A percentile compares a stretch with the other conserved stretches of the same genome.
These are phyloP conservation scores for Sporothrix curviconia DNA, from an alignment of 2,329 filamentous ascomycete genomes.

Conservation along the genomic window DNA sequence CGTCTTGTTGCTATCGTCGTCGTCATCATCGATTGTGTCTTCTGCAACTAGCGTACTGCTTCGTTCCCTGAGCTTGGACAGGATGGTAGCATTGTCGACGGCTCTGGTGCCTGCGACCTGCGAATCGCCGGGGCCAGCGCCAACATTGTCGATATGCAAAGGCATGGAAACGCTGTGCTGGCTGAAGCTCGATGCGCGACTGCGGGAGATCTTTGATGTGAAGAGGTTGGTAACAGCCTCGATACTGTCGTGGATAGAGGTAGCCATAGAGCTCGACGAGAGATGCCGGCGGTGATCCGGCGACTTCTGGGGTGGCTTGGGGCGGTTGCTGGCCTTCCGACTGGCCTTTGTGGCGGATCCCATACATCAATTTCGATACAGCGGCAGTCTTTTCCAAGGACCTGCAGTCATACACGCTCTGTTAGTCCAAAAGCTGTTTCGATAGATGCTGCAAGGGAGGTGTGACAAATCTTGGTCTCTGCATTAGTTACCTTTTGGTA, in stretches of 20 bases:
- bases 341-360: constrained; percentile 55
- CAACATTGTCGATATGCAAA: neutral
- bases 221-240: constrained; percentile 23
- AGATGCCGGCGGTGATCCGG: constrained; percentile 43
- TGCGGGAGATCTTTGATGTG: constrained; percentile 27
- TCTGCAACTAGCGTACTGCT: constrained; percentile 12
- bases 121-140: neutral
- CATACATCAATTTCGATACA: constrained; percentile 95
- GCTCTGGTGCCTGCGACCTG: neutral
- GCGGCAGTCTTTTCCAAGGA: constrained; percentile 69
- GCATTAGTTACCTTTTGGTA: constrained; percentile 71
- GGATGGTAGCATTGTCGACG: neutral
- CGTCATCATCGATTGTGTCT: constrained; percentile 15
- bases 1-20: constrained; percentile 20
- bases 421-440: too few species aligned
- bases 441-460: too few species aligned
- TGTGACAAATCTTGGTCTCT: too few species aligned
- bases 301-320: constrained; percentile 34
- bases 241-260: constrained; percentile 36
- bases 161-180: constrained; percentile 16
- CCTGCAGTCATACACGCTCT: too few species aligned
- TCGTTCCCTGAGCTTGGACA: neutral
- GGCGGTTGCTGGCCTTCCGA: constrained; percentile 31
- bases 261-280: constrained; percentile 30
- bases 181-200: constrained; percentile 35